Evolutionary conservation across 2,329 filamentous ascomycete species (phyloP).

Genomic region (Aspergillus sp.): DNA sequence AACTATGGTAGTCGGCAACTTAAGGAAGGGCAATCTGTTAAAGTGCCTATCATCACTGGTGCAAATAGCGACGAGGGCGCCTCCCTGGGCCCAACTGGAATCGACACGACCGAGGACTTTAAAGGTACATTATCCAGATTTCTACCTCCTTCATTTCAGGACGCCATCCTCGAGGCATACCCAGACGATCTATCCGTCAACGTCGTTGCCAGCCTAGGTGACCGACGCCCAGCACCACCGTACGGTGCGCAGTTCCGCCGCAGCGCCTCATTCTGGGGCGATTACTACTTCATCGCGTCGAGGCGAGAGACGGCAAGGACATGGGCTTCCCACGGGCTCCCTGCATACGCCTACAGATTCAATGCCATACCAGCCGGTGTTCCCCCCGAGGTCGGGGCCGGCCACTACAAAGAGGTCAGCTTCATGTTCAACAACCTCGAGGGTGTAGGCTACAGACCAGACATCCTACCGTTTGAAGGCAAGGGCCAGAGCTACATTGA

Average conservation of each 20-base stretch:
- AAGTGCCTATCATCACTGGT: conserved; percentile 64
- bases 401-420: not conserved
- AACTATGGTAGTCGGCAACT: conserved; percentile 57
- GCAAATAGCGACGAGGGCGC: conserved; percentile 67
- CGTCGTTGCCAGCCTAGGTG: conserved; percentile 1
- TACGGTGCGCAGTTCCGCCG: conserved; percentile 14
- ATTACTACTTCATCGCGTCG: conserved; percentile 14
- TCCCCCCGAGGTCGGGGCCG: conserved; percentile 6
- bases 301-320: conserved; percentile 11
- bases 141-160: not conserved
- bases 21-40: conserved; percentile 58
- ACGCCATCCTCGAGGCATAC: not conserved
- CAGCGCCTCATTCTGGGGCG: conserved; percentile 10
- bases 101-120: conserved; percentile 59
- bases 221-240: not conserved
- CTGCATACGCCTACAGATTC: conserved; percentile 16
- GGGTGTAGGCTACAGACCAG: not conserved
- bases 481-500: not conserved
- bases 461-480: not conserved
- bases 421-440: conserved; percentile 10
- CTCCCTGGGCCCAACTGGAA: conserved; percentile 52
- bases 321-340: conserved; percentile 7
- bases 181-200: not conserved
- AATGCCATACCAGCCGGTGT: conserved; percentile 10
- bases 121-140: conserved; percentile 25